Evolutionary conservation across 1,284 basidiomycete genomes (phyloP), one percentile per base, ranked within the genome.

Genomic region (Tranzscheliella williamsii): DNA sequence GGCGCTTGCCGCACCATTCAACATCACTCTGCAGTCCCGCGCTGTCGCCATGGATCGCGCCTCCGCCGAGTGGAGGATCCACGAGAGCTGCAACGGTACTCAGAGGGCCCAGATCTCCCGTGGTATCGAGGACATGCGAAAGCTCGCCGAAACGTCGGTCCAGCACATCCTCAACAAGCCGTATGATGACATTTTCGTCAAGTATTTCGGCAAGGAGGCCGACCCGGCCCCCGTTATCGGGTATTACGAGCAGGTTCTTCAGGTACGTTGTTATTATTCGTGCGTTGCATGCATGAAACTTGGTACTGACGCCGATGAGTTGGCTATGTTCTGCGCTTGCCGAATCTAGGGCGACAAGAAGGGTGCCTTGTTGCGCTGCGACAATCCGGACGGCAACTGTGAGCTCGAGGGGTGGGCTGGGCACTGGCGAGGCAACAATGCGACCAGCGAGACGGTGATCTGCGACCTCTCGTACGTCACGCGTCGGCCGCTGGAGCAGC

Each of bases 391-490:
- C 35, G 70, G 69, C 32, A 78, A 79, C 42, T 75, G 75, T 64
- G 18, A 42, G 7, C 72, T 73, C 18, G 43, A 58, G 21, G 78
- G 75, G 2, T 81, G 76, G 76, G 54, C 67, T 37, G 80, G 80
- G 4, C 80, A 81, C 66, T 81, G 78, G 78, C 67, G 80, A 34
- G 80, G 80, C 16, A 63, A 74, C 43, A 81, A 81, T 45, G 79
- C 74, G 4, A 79, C 80, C 3, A 33, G 50, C 8, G 80, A 81
- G 64, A 81, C 80, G 2, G 80, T 78, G 27, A 76, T 76, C 38
- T 73, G 69, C 53, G 44, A 62, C 2, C 48, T 51, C 5, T 65
- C 62, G 3, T 73, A 62, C 60, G 22, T 32, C 2, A 52, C 42
- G 15, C 47, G 71, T n/a, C 42, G 45, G 4, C 40, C 53, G 4